Percentiles rank a stretch among this genome's conserved stretches.
Conservation (phyloP, 345 rosid genomes). For the Syzygium jambos region DNA sequence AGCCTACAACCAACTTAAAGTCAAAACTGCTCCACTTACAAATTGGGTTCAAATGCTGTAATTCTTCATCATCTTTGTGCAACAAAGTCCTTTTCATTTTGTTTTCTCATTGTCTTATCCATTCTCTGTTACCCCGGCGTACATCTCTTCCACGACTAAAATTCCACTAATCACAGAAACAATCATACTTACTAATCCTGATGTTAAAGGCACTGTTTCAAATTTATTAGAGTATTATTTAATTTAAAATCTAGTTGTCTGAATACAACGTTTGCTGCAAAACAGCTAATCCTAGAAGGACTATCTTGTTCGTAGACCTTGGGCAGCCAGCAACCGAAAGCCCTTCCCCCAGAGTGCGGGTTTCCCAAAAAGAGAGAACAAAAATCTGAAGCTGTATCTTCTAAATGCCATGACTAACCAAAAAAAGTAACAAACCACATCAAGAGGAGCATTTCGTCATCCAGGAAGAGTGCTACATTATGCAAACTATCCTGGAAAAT, state of each 20-base stretch:
- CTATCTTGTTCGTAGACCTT: not conserved
- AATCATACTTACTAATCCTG: not conserved
- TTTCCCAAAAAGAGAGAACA: not conserved
- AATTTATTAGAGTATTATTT: not conserved
- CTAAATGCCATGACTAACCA: not conserved
- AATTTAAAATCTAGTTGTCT: not conserved
- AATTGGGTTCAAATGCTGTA: not conserved
- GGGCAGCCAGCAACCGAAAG: not conserved
- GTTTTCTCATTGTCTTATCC: not conserved
- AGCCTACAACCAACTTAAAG: not conserved
- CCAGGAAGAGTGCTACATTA: not conserved
- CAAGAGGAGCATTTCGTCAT: not conserved
- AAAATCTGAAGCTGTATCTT: not conserved
- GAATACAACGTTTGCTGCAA: not conserved
- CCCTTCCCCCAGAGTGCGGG: not conserved
- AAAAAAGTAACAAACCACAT: not conserved
- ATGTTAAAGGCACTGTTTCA: not conserved
- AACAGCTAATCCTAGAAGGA: not conserved
- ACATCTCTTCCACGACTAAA: not conserved
- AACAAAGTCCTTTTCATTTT: not conserved
- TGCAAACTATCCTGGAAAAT: not conserved
- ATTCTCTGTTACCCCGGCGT: not conserved
- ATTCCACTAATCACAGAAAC: not conserved
- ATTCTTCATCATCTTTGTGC: not conserved
- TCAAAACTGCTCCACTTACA: not conserved